Evolutionary conservation across 2,329 filamentous ascomycete genomes (phyloP), one percentile per base, ranked within the genome.

Genomic region (Stromatinia cepivora): DNA sequence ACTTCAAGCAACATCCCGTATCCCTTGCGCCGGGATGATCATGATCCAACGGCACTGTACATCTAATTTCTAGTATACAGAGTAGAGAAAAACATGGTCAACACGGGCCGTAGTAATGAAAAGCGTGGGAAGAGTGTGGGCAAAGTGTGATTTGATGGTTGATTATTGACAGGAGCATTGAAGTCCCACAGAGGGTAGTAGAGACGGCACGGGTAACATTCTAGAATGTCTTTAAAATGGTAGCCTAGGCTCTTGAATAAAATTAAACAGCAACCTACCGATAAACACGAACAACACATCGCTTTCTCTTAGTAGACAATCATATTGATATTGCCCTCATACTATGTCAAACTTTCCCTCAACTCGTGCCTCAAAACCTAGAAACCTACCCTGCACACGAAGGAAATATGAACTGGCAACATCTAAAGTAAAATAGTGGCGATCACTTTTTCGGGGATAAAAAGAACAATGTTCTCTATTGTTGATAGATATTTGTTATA

Each of bases 1-100:
- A 54, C 39, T 42, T 46, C 46, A 64, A 68, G 57, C 66, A 68
- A 48, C 28, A 70, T 67, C 68, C 68, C 54, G 63, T 63, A 25
- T 53, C 48, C 68, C 54, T 70, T 61, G 39, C 63, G 48, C 68
- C 54, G 56, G 68, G 68, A 59, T 70, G 45, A 63, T 63, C 59
- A 63, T 63, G 59, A 45, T 53, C 31, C 53, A 69, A 61, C 63
- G 63, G 63, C 52, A 70, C 17, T 67, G 42, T 28, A 42, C 50
- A 31, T 63, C 54, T 54, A 34, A 22, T 34, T 53, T 46, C 58
- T 42, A 42, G 25, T 28, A 31, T 42, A 46, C 42, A 15, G 28
- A 31, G 39, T 42, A 63, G 59, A 8, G 28, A n/a, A 63, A 68
- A 68, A 36, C 66, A 66, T 66, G 67, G 67, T 34, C 20, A 58